A percentile compares a stretch with the other conserved stretches of the same genome.
These are phyloP conservation scores for Coniochaeta sp. DNA, from an alignment of 2,329 filamentous ascomycete genomes.

Conservation along the genomic window DNA sequence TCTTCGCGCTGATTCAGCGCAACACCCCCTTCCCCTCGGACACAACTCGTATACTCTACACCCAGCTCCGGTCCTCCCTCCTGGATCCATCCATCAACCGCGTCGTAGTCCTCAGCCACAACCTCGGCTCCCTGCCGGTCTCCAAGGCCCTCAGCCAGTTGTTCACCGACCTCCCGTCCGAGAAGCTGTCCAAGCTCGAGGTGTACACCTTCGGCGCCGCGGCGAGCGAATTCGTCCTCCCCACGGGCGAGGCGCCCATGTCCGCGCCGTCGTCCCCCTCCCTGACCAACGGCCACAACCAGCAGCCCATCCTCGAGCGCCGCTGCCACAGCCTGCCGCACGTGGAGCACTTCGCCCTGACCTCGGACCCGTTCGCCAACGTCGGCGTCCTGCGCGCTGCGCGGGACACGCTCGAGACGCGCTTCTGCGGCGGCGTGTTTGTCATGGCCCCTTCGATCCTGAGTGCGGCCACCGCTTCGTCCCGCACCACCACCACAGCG, in stretches of 20 bases:
- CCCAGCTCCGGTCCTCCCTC: not conserved
- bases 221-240: constrained; percentile 27
- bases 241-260: constrained; percentile 17
- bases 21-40: constrained; percentile 21
- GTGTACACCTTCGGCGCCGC: constrained; percentile 36
- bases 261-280: not conserved
- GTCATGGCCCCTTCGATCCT: constrained; percentile 15
- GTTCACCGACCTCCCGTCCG: constrained; percentile 27
- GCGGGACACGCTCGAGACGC: constrained; percentile 24
- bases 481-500: not conserved
- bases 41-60: constrained; percentile 18
- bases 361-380: constrained; percentile 28
- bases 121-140: constrained; percentile 26
- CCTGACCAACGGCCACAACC: not conserved
- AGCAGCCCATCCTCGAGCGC: constrained; percentile 9
- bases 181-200: constrained; percentile 29
- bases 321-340: constrained; percentile 17
- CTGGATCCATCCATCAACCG: constrained; percentile 17
- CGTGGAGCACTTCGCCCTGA: constrained; percentile 28
- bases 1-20: constrained; percentile 26
- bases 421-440: constrained; percentile 32
- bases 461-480: too few species aligned
- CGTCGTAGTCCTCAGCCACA: constrained; percentile 32
- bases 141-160: constrained; percentile 28
- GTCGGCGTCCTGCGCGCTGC: constrained; percentile 29